phyloP scores from a whole-genome alignment of 1,284 basidiomycete species.

The Ustilago bromivora region DNA sequence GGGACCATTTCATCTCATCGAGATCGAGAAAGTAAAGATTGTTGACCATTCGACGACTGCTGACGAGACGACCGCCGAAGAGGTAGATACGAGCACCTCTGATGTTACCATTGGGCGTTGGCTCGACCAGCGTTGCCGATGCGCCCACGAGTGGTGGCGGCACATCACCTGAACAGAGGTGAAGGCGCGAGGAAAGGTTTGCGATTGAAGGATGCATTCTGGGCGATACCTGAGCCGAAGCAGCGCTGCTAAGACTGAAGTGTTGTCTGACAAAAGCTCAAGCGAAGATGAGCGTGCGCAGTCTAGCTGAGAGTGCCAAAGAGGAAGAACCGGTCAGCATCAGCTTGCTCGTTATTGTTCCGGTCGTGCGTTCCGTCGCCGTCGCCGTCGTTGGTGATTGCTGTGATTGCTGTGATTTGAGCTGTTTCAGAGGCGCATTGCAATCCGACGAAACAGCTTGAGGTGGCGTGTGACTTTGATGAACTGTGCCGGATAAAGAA shows the following conservation, averaged over 20 bases:
- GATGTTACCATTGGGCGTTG: conserved; percentile 8
- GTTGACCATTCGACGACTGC: conserved; percentile 61
- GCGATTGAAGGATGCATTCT: conserved; percentile 51
- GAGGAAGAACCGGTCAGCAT: not conserved
- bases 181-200: conserved; percentile 49
- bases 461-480: not conserved
- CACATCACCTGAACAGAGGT: conserved; percentile 56
- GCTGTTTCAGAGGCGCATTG: not conserved
- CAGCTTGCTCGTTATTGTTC: not conserved
- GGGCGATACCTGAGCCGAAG: not conserved
- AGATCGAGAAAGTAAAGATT: conserved; percentile 61
- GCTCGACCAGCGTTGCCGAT: conserved; percentile 60
- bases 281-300: not conserved
- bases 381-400: not conserved
- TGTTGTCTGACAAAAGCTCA: not conserved
- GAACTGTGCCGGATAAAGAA: not conserved
- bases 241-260: not conserved
- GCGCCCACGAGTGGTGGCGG: conserved; percentile 65
- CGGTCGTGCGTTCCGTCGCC: too few species aligned
- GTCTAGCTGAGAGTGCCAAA: not conserved
- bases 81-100: conserved; percentile 50
- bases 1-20: conserved; percentile 54
- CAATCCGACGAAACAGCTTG: not conserved
- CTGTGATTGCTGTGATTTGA: not conserved
- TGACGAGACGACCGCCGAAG: conserved; percentile 64